phyloP scores from a whole-genome alignment of 495 filamentous ascomycete genomes.

The Aspergillus diversus region DNA sequence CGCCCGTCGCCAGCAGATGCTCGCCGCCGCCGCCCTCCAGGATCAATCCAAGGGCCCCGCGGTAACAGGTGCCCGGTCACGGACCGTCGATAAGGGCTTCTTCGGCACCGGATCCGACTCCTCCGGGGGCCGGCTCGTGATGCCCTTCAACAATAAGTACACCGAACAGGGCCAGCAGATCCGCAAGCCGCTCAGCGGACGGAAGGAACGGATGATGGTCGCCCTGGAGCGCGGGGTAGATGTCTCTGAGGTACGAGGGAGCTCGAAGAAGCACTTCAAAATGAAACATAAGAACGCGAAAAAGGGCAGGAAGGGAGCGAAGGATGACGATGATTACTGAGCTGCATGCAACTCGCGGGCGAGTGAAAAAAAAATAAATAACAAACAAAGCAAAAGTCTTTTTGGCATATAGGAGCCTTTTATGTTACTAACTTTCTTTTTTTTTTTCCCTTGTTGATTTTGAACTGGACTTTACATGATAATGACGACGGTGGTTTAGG shows the following conservation, averaged over 20 bases:
- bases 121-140: conserved; percentile 65
- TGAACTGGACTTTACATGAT: conserved; percentile 1
- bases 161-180: conserved; percentile 72
- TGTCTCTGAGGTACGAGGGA: conserved; percentile 74
- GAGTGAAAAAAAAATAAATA: conserved; percentile 3
- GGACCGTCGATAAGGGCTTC: conserved; percentile 80
- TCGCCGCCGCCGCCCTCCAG: conserved; percentile 34
- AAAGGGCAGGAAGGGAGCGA: conserved; percentile 49
- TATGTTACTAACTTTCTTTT: conserved; percentile 1
- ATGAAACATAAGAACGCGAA: conserved; percentile 70
- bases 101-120: conserved; percentile 68
- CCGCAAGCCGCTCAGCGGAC: conserved; percentile 73
- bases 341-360: conserved; percentile 23
- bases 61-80: conserved; percentile 68
- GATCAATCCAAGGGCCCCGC: conserved; percentile 28
- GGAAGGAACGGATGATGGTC: conserved; percentile 83
- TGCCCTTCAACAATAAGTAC: conserved; percentile 87
- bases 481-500: conserved; percentile 17
- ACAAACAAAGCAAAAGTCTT: not conserved
- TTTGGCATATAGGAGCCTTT: conserved; percentile 6
- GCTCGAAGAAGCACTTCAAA: conserved; percentile 95
- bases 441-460: not conserved
- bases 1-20: conserved; percentile 62
- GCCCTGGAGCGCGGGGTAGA: conserved; percentile 85
- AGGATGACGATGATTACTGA: conserved; percentile 46